A percentile compares a stretch with the other conserved stretches of the same genome.
Conservation (phyloP, 371 early-diverging fungal species). For the Blastocladiella emersonii region DNA sequence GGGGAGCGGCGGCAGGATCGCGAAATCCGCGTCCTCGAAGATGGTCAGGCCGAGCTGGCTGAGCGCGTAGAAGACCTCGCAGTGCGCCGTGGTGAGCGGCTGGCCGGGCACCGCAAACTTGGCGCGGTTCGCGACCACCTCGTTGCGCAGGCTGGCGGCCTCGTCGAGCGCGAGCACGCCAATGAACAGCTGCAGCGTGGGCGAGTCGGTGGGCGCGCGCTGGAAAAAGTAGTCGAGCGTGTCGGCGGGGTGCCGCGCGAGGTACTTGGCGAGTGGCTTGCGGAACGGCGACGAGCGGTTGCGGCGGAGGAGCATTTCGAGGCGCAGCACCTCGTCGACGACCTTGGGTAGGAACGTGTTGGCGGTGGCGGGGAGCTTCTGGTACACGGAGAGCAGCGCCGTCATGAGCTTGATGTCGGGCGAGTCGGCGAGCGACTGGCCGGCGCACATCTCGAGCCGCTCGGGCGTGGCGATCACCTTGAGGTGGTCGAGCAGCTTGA, state of each 20-base stretch:
- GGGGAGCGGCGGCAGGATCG: neutral
- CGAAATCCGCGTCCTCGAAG: neutral
- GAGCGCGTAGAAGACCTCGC: neutral
- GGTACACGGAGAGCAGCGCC: slow-evolving; percentile 84
- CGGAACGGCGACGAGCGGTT: slow-evolving; percentile 85
- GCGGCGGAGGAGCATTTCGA: slow-evolving; percentile 70
- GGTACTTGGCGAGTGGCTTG: slow-evolving; percentile 68
- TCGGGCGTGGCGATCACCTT: slow-evolving; percentile 80
- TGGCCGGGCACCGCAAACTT: slow-evolving; percentile 26
- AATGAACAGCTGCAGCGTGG: slow-evolving; percentile 45
- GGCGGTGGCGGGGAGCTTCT: slow-evolving; percentile 80
- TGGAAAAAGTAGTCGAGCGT: slow-evolving; percentile 74
- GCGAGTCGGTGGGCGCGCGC: slow-evolving; percentile 37
- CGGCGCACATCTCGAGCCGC: slow-evolving; percentile 62
- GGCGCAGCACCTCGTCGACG: slow-evolving; percentile 61
- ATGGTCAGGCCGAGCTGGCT: too few species aligned
- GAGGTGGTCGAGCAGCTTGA: slow-evolving; percentile 90
- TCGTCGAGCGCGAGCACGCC: slow-evolving; percentile 43
- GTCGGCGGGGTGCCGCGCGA: slow-evolving; percentile 75
- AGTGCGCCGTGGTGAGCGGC: neutral
- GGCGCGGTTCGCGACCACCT: slow-evolving; percentile 42
- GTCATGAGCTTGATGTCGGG: slow-evolving; percentile 86
- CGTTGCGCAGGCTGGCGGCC: slow-evolving; percentile 52
- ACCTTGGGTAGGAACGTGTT: slow-evolving; percentile 82
- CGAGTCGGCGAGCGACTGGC: slow-evolving; percentile 66